phyloP scores from a whole-genome alignment of 768 basidiomycete genomes.

The Gymnopilus junonius region DNA sequence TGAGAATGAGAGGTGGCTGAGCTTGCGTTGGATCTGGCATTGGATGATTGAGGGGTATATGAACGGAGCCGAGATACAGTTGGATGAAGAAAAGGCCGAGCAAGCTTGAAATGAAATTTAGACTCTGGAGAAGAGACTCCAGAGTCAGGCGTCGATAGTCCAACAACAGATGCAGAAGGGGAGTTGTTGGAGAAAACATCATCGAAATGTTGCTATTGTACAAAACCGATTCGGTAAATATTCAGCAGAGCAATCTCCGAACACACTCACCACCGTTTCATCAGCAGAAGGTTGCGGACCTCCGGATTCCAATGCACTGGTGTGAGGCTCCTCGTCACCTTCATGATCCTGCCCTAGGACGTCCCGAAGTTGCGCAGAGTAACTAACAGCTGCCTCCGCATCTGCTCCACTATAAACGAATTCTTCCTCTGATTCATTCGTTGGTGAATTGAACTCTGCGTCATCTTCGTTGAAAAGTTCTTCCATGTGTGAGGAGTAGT shows the following conservation, averaged over 20 bases:
- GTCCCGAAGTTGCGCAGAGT: constrained; percentile 71
- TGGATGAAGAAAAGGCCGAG: constrained; percentile 70
- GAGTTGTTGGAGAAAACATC: constrained; percentile 40
- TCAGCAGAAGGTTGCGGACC: constrained; percentile 27
- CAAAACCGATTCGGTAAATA: constrained; percentile 1
- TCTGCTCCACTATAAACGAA: constrained; percentile 81
- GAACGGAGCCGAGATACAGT: constrained; percentile 84
- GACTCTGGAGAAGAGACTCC: constrained; percentile 40
- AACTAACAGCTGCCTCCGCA: constrained; percentile 54
- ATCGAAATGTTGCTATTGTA: constrained; percentile 32
- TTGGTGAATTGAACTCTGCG: constrained; percentile 27
- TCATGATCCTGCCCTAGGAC: constrained; percentile 70
- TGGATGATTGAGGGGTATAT: constrained; percentile 52
- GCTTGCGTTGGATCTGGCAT: constrained; percentile 45
- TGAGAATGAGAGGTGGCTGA: constrained; percentile 48
- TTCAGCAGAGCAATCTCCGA: background rate
- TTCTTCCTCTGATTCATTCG: constrained; percentile 54
- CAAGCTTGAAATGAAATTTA: constrained; percentile 40
- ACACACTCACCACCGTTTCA: constrained; percentile 34
- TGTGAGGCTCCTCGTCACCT: constrained; percentile 45
- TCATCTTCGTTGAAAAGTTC: constrained; percentile 59
- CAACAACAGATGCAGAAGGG: constrained; percentile 42
- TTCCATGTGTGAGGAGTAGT: constrained; percentile 72
- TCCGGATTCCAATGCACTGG: constrained; percentile 44
- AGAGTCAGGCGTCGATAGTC: constrained; percentile 42